Evolutionary conservation across 805 yeast species (phyloP).

Genomic region (Teunomyces gatunensis): DNA sequence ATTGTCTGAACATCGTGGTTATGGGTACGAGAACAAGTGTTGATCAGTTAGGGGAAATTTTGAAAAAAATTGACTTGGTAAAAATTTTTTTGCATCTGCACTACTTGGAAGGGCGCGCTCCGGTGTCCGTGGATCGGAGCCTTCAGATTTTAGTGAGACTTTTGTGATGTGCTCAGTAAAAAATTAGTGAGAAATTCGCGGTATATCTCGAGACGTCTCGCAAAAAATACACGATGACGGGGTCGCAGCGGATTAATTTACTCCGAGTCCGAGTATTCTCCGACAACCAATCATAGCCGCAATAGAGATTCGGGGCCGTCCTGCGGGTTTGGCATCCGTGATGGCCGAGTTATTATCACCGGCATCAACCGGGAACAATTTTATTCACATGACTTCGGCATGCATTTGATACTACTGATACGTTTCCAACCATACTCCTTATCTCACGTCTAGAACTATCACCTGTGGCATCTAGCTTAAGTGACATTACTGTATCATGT

Average conservation of each 20-base stretch:
- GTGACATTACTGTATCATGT: too few relatives aligned
- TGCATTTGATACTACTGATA: too few relatives aligned
- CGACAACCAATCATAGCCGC: constrained; percentile 1
- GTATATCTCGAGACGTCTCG: background rate
- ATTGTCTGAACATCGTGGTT: constrained; percentile 34
- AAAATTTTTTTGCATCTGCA: constrained; percentile 11
- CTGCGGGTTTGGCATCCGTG: background rate
- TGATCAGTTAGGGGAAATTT: background rate
- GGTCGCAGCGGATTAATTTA: background rate
- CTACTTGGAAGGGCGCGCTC: constrained; percentile 6
- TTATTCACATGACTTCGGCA: background rate
- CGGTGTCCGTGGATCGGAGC: constrained; percentile 3
- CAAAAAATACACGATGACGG: background rate
- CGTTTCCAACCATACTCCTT: too few relatives aligned
- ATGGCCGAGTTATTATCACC: background rate
- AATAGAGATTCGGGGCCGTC: background rate
- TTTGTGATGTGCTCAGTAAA: constrained; percentile 6
- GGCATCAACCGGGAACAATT: background rate
- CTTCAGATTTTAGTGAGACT: constrained; percentile 4
- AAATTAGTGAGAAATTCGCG: background rate
- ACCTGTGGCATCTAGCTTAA: too few relatives aligned
- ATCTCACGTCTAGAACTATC: too few relatives aligned
- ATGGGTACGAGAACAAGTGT: constrained; percentile 3
- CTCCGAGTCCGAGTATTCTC: background rate
- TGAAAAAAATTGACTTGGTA: constrained; percentile 2